Percentiles rank a stretch among this genome's conserved stretches.
phyloP scores from a whole-genome alignment of 73 alveolate genomes.

The Tetrahymena borealis region DNA sequence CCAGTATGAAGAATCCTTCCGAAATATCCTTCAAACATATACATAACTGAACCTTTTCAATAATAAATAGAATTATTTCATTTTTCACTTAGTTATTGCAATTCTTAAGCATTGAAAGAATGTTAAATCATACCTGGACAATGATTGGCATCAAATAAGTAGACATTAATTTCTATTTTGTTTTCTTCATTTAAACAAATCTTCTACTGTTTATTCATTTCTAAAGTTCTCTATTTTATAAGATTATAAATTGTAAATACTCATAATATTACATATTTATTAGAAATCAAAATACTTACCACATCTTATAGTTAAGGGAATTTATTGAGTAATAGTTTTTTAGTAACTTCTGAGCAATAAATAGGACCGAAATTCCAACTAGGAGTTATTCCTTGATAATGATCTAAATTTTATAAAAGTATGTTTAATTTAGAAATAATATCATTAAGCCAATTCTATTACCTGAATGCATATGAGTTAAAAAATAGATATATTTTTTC shows the following conservation, averaged over 20 bases:
- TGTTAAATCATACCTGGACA: constrained; percentile 19
- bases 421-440: too few species aligned
- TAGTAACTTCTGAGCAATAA: constrained; percentile 32
- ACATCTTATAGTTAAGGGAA: constrained; percentile 15
- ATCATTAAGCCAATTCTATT: background rate
- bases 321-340: constrained; percentile 16
- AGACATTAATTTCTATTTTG: constrained; percentile 17
- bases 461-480: constrained; percentile 42
- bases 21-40: constrained; percentile 30
- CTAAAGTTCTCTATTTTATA: constrained; percentile 1
- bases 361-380: constrained; percentile 40
- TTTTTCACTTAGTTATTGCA: background rate
- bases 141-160: constrained; percentile 39
- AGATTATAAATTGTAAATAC: background rate
- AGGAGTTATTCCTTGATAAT: constrained; percentile 28
- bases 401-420: constrained; percentile 13
- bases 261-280: background rate
- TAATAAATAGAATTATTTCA: background rate
- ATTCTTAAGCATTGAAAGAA: background rate
- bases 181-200: constrained; percentile 1
- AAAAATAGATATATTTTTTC: constrained; percentile 30
- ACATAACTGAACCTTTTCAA: constrained; percentile 13
- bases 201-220: constrained; percentile 24
- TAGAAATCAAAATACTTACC: constrained; percentile 14
- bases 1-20: constrained; percentile 44